Conservation (phyloP, 139 green algal genomes). For the Picochlorum sp. region DNA sequence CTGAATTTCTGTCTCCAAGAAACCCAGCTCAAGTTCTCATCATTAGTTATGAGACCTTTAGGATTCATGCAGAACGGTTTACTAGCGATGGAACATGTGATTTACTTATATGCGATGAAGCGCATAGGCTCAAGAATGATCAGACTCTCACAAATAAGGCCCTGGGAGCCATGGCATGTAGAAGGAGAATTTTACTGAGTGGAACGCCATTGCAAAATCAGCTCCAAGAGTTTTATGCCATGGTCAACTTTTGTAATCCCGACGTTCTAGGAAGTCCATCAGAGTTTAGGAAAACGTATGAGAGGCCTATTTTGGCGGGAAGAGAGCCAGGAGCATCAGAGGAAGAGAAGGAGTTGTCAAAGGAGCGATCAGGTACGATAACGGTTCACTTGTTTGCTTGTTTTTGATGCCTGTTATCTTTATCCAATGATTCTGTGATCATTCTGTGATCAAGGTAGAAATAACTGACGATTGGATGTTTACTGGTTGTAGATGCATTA, state of each 20-base stretch:
- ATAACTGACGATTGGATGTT: no score
- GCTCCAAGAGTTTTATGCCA: constrained; percentile 82
- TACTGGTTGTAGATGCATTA: constrained; percentile 48
- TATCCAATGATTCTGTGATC: no score
- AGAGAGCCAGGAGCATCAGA: constrained; percentile 76
- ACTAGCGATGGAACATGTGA: constrained; percentile 58
- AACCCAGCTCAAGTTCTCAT: constrained; percentile 66
- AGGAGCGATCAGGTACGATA: constrained; percentile 40
- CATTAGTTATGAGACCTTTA: constrained; percentile 97
- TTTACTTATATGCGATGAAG: constrained; percentile 97
- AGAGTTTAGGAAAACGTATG: constrained; percentile 70
- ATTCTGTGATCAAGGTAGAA: no score
- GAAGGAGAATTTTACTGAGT: constrained; percentile 85
- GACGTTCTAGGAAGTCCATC: constrained; percentile 71
- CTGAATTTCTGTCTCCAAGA: constrained; percentile 57
- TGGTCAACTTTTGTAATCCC: constrained; percentile 97
- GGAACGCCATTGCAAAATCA: constrained; percentile 96
- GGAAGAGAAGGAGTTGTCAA: constrained; percentile 37
- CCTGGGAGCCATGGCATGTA: constrained; percentile 72
- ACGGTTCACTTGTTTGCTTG: no score
- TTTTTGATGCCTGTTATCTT: no score
- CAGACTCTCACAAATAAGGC: constrained; percentile 83
- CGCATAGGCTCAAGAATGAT: constrained; percentile 96
- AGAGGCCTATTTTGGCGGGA: constrained; percentile 70
- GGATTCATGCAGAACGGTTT: constrained; percentile 75